Evolutionary conservation across 2,329 filamentous ascomycete genomes (phyloP).

Genomic region (Achaetomium macrosporum): DNA sequence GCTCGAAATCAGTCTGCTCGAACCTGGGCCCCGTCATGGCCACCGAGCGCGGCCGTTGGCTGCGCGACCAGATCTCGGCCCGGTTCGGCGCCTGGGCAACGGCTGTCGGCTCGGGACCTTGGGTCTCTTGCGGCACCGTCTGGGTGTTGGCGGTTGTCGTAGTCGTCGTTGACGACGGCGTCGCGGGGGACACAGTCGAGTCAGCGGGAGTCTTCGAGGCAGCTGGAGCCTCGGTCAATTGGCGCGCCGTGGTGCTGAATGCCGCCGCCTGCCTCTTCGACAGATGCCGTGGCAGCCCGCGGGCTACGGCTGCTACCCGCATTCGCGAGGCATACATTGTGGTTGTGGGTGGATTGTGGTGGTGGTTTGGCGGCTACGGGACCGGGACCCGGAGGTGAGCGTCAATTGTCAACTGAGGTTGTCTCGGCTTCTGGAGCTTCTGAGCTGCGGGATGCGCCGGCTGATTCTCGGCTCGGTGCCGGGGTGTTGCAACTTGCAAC

Average conservation of each 20-base stretch:
- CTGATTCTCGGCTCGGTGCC: conserved; percentile 15
- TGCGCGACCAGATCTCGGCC: conserved; percentile 71
- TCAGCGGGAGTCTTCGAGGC: conserved; percentile 31
- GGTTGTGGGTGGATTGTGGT: conserved; percentile 21
- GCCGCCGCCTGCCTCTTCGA: conserved; percentile 34
- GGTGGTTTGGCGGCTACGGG: conserved; percentile 5
- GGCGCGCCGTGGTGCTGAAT: conserved; percentile 44
- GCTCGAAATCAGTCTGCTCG: conserved; percentile 90
- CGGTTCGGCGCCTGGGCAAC: conserved; percentile 83
- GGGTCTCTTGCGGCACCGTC: conserved; percentile 41
- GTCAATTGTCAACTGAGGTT: conserved; percentile 15
- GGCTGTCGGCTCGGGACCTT: conserved; percentile 40
- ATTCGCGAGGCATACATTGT: conserved; percentile 41
- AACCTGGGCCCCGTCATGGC: conserved; percentile 95
- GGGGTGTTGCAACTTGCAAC: too few species aligned
- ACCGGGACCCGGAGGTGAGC: conserved; percentile 1
- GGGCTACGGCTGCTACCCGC: conserved; percentile 30
- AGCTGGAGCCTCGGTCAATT: conserved; percentile 32
- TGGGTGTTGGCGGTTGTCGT: conserved; percentile 30
- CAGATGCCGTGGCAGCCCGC: conserved; percentile 38
- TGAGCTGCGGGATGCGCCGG: conserved; percentile 12
- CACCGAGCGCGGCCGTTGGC: conserved; percentile 70
- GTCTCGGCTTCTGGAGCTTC: conserved; percentile 8
- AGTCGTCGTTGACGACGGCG: conserved; percentile 26
- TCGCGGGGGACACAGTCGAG: conserved; percentile 10